Conservation (phyloP, 257 asterid genomes). For the Marsdenia floribunda region DNA sequence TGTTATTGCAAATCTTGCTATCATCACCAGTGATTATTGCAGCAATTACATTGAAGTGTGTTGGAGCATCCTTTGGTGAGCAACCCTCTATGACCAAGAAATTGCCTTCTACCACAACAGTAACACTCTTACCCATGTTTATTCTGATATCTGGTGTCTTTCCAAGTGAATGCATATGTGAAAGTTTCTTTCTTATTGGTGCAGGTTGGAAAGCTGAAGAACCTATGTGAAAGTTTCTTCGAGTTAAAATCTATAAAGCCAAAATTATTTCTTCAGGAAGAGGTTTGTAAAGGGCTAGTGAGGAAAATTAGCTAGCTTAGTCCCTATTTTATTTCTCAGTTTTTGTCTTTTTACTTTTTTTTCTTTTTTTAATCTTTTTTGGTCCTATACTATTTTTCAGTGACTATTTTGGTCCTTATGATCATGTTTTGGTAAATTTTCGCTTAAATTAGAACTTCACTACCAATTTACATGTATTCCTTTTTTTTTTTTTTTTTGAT, state of each 20-base stretch:
- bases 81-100: slow-evolving; percentile 62
- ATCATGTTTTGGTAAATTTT: too few species aligned
- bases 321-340: not conserved
- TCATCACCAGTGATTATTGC: slow-evolving; percentile 21
- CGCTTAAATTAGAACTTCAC: too few species aligned
- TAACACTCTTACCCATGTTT: slow-evolving; percentile 20
- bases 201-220: slow-evolving; percentile 93
- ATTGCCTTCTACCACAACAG: slow-evolving; percentile 81
- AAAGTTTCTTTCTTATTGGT: slow-evolving; percentile 1
- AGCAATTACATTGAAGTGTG: slow-evolving; percentile 79
- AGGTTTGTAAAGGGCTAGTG: slow-evolving; percentile 35
- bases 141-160: not conserved
- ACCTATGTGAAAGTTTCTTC: slow-evolving; percentile 84
- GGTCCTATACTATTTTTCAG: too few species aligned
- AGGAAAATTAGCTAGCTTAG: too few species aligned
- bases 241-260: slow-evolving; percentile 76
- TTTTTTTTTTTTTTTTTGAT: too few species aligned
- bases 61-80: slow-evolving; percentile 92
- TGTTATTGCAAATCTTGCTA: slow-evolving; percentile 10
- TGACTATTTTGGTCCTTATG: too few species aligned
- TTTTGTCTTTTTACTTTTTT: not conserved
- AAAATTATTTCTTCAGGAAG: slow-evolving; percentile 76
- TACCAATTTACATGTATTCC: too few species aligned
- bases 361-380: too few species aligned
- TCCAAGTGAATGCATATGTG: not conserved